Evolutionary conservation across 1,284 basidiomycete species (phyloP).

Genomic region (Trametes polyzona): DNA sequence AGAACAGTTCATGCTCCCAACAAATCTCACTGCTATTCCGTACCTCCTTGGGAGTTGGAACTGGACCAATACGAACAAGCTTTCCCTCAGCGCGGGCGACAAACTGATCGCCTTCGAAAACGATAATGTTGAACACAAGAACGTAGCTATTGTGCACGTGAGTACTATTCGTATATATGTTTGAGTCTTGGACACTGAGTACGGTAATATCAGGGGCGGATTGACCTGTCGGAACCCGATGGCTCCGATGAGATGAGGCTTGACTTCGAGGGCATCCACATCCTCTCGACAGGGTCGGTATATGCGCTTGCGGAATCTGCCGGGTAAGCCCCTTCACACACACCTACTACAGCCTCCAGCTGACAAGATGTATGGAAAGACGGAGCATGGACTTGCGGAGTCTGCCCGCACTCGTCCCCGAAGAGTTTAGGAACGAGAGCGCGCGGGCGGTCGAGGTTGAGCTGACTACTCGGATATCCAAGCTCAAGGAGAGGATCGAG

Average conservation of each 20-base stretch:
- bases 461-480: slow-evolving; percentile 60
- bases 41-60: slow-evolving; percentile 64
- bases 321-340: slow-evolving; percentile 49
- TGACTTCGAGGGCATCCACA: slow-evolving; percentile 81
- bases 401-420: slow-evolving; percentile 68
- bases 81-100: slow-evolving; percentile 69
- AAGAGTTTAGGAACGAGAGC: slow-evolving; percentile 58
- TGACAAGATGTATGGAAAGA: slow-evolving; percentile 35
- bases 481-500: slow-evolving; percentile 64
- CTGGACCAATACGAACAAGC: slow-evolving; percentile 65
- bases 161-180: slow-evolving; percentile 30
- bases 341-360: background rate
- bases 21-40: slow-evolving; percentile 47
- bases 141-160: slow-evolving; percentile 68
- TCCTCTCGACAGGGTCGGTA: slow-evolving; percentile 76
- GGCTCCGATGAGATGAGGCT: slow-evolving; percentile 61
- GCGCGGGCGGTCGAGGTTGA: slow-evolving; percentile 69
- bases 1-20: slow-evolving; percentile 48
- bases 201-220: slow-evolving; percentile 56
- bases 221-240: slow-evolving; percentile 62
- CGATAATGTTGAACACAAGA: slow-evolving; percentile 40
- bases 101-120: slow-evolving; percentile 42
- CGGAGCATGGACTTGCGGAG: slow-evolving; percentile 67
- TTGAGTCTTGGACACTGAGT: background rate
- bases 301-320: slow-evolving; percentile 73